These are phyloP conservation scores for Barnettozyma sp. DNA, from an alignment of 805 yeast genomes.

Conservation along the genomic window DNA sequence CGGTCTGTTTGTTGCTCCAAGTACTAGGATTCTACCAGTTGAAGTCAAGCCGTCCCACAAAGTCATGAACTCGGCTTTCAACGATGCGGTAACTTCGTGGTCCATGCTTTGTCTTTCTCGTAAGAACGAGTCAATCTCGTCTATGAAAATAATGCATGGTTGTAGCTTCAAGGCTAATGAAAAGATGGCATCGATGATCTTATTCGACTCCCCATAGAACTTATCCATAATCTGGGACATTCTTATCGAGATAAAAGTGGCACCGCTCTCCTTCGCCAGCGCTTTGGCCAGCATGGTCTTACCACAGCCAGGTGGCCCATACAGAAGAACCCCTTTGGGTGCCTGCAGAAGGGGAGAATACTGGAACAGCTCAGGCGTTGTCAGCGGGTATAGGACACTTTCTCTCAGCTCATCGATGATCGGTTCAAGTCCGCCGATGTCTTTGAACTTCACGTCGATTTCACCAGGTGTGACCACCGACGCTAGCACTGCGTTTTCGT, in stretches of 20 bases:
- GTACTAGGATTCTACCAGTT: slow-evolving; percentile 73
- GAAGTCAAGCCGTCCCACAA: slow-evolving; percentile 89
- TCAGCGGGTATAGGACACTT: slow-evolving; percentile 80
- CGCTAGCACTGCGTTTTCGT: slow-evolving; percentile 72
- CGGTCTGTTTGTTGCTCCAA: slow-evolving; percentile 94
- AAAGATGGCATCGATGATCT: slow-evolving; percentile 87
- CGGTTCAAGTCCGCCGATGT: slow-evolving; percentile 82
- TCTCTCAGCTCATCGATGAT: slow-evolving; percentile 84
- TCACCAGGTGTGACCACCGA: slow-evolving; percentile 82
- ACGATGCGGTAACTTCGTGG: slow-evolving; percentile 91
- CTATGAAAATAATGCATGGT: slow-evolving; percentile 93
- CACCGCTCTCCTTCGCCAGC: slow-evolving; percentile 96
- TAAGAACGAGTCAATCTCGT: slow-evolving; percentile 91
- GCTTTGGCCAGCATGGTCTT: slow-evolving; percentile 99
- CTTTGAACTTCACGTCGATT: slow-evolving; percentile 66
- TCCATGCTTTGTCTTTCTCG: slow-evolving; percentile 79
- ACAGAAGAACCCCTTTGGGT: slow-evolving; percentile 94
- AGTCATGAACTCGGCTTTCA: slow-evolving; percentile 96
- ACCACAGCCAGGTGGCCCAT: slow-evolving; percentile 99
- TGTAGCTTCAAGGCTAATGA: slow-evolving; percentile 82
- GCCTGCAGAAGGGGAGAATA: slow-evolving; percentile 75
- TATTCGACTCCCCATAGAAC: slow-evolving; percentile 96
- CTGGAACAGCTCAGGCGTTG: slow-evolving; percentile 65
- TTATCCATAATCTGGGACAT: slow-evolving; percentile 95
- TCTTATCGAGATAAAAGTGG: slow-evolving; percentile 82